These are phyloP conservation scores for Endotrypanum monterogeii DNA, from an alignment of 208 protist genomes.

Conservation along the genomic window DNA sequence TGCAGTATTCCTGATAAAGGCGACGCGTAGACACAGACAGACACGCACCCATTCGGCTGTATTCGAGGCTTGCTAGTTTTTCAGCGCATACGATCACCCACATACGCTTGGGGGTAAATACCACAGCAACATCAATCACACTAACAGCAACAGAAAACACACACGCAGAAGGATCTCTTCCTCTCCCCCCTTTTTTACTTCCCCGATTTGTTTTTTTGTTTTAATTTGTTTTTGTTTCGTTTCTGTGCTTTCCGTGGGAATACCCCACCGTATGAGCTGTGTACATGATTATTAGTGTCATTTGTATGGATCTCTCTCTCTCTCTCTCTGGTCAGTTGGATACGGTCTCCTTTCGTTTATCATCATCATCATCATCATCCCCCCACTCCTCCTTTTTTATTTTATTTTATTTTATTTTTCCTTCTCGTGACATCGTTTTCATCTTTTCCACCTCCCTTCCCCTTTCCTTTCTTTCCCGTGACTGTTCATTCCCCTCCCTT, in stretches of 20 bases:
- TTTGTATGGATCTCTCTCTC: not conserved
- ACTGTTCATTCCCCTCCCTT: slow-evolving; percentile 2
- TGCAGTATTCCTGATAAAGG: not conserved
- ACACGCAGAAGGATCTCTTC: not conserved
- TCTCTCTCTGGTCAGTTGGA: not conserved
- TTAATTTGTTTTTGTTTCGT: slow-evolving; percentile 2
- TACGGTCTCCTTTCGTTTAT: not conserved
- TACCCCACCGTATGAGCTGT: not conserved
- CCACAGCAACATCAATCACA: too few relatives aligned
- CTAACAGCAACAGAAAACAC: too few relatives aligned
- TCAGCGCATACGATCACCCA: not conserved
- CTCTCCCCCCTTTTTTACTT: not conserved
- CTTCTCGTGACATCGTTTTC: not conserved
- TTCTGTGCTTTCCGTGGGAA: not conserved
- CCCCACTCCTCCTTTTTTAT: not conserved
- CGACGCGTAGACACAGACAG: not conserved
- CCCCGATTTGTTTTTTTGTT: not conserved
- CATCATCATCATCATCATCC: not conserved
- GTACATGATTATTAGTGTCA: not conserved
- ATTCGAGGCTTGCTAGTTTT: not conserved
- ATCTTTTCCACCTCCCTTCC: not conserved
- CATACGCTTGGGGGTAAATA: too few relatives aligned
- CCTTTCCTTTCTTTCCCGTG: slow-evolving; percentile 2
- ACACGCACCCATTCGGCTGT: too few relatives aligned
- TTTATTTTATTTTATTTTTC: not conserved